Evolutionary conservation across 2,329 filamentous ascomycete genomes (phyloP).

Genomic region (Monosporascus sp.): DNA sequence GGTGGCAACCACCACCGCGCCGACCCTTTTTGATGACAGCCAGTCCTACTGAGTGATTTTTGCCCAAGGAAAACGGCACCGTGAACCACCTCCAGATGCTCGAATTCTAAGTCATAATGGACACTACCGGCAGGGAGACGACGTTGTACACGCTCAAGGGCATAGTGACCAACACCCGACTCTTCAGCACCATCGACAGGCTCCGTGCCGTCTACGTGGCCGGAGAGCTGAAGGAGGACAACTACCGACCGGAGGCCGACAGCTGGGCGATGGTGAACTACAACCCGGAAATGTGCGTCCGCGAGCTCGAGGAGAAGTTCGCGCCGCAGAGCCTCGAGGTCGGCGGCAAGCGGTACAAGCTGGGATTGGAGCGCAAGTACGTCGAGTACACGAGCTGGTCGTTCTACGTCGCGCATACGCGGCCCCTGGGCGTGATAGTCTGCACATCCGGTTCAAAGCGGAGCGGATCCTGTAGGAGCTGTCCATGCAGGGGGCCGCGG

Average conservation of each 20-base stretch:
- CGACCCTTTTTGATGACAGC: conserved; percentile 34
- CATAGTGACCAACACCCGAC: conserved; percentile 35
- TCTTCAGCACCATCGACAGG: conserved; percentile 29
- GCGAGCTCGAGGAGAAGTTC: conserved; percentile 29
- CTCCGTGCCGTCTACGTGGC: conserved; percentile 33
- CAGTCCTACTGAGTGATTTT: conserved; percentile 36
- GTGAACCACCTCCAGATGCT: conserved; percentile 36
- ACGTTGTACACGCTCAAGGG: conserved; percentile 36
- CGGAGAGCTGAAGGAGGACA: conserved; percentile 30
- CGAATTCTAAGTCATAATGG: conserved; percentile 40
- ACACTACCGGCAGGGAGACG: conserved; percentile 38
- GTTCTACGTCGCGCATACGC: conserved; percentile 43
- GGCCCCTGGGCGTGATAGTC: conserved; percentile 39
- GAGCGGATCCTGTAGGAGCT: conserved; percentile 48
- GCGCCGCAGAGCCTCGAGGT: conserved; percentile 33
- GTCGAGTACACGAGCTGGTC: conserved; percentile 49
- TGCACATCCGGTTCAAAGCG: conserved; percentile 45
- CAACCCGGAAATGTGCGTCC: conserved; percentile 23
- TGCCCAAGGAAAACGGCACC: conserved; percentile 34
- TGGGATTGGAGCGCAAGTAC: conserved; percentile 40
- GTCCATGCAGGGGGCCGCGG: conserved; percentile 46
- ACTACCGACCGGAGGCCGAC: conserved; percentile 27
- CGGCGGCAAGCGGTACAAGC: conserved; percentile 34
- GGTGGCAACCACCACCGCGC: conserved; percentile 29
- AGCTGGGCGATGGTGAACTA: conserved; percentile 31